These are phyloP conservation scores for Laguncularia racemosa DNA, from an alignment of 345 rosid genomes.

Conservation along the genomic window DNA sequence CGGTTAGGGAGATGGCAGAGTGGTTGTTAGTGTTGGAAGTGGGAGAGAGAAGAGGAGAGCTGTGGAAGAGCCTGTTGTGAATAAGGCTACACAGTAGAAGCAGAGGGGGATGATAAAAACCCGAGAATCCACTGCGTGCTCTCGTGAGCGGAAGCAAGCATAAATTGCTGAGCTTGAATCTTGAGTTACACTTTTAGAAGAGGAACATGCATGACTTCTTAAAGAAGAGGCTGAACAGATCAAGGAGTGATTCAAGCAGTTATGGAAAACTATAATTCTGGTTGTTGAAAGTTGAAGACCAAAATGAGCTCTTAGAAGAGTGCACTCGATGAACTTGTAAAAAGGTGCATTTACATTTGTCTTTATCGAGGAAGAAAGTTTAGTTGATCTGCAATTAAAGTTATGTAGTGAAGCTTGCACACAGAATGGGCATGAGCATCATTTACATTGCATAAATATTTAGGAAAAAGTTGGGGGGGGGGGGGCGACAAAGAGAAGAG, in stretches of 20 bases:
- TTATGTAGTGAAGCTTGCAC: too few relatives aligned
- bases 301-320: too few relatives aligned
- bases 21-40: slow-evolving; percentile 14
- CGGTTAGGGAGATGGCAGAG: slow-evolving; percentile 7
- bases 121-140: slow-evolving; percentile 60
- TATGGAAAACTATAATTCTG: too few relatives aligned
- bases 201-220: slow-evolving; percentile 39
- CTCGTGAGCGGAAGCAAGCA: slow-evolving; percentile 66
- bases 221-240: slow-evolving; percentile 33
- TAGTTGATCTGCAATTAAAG: too few relatives aligned
- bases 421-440: too few relatives aligned
- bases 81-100: slow-evolving; percentile 62
- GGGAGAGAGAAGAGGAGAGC: slow-evolving; percentile 49
- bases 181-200: slow-evolving; percentile 47
- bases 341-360: too few relatives aligned
- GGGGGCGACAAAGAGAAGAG: too few relatives aligned
- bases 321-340: too few relatives aligned
- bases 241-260: slow-evolving; percentile 7
- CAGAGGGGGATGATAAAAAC: slow-evolving; percentile 61
- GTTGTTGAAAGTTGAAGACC: too few relatives aligned
- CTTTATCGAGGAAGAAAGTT: too few relatives aligned
- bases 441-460: too few relatives aligned
- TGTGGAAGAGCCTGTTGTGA: slow-evolving; percentile 40
- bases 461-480: too few relatives aligned
- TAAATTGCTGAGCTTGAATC: slow-evolving; percentile 50